Conservation (phyloP, 768 basidiomycete species). For the Leccinum subgranulosum region DNA sequence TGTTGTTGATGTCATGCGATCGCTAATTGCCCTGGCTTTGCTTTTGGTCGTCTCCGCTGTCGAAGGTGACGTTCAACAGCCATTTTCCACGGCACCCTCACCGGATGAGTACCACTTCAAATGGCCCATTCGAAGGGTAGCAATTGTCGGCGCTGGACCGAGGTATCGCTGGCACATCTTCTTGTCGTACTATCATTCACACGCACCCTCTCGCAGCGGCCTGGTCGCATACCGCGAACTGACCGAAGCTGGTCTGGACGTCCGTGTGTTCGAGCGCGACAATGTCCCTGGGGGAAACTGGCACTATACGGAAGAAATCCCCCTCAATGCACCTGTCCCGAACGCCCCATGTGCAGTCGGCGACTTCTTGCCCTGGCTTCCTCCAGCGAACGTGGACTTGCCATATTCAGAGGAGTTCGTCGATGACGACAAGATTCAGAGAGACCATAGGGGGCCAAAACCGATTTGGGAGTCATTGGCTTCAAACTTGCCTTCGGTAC, state of each 20-base stretch:
- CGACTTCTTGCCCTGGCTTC: constrained; percentile 14
- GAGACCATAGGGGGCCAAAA: constrained; percentile 10
- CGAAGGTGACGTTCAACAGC: background rate
- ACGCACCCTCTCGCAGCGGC: constrained; percentile 1
- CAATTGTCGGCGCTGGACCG: constrained; percentile 15
- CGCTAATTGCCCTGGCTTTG: background rate
- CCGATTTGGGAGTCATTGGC: constrained; percentile 15
- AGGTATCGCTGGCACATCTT: background rate
- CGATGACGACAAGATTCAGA: constrained; percentile 3
- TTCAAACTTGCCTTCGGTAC: constrained; percentile 9
- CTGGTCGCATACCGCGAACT: constrained; percentile 12
- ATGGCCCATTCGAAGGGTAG: constrained; percentile 15
- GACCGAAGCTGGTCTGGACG: constrained; percentile 13
- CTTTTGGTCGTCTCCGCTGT: background rate
- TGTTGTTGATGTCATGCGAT: background rate
- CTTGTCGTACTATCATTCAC: background rate
- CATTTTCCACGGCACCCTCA: background rate
- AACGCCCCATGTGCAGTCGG: constrained; percentile 1
- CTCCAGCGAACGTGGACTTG: constrained; percentile 1
- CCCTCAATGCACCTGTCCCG: constrained; percentile 10
- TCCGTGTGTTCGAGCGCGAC: constrained; percentile 17
- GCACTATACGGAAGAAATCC: constrained; percentile 16
- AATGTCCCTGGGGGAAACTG: constrained; percentile 11
- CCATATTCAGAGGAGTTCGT: constrained; percentile 11
- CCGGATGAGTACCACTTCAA: constrained; percentile 7